Conservation (phyloP, 2,329 filamentous ascomycete species). For the Stemphylium beticola region DNA sequence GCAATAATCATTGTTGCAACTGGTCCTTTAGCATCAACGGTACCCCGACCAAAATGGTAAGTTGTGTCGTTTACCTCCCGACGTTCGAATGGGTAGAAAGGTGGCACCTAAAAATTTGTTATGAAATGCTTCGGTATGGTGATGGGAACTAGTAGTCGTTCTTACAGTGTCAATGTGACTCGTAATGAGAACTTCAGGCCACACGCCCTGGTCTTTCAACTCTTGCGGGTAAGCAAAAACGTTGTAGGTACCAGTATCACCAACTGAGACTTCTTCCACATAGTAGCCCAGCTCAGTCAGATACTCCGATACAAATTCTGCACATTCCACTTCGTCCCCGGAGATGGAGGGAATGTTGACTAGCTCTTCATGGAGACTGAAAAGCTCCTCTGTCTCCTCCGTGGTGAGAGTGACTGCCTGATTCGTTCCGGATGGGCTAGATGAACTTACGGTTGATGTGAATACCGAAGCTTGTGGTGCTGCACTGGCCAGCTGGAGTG, state of each 20-base stretch:
- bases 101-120: constrained; percentile 50
- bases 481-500: not conserved
- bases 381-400: constrained; percentile 30
- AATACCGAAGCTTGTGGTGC: constrained; percentile 12
- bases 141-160: not conserved
- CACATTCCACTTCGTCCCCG: constrained; percentile 70
- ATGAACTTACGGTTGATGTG: constrained; percentile 7
- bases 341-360: constrained; percentile 38
- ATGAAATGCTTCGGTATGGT: not conserved
- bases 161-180: constrained; percentile 77
- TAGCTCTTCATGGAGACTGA: constrained; percentile 29
- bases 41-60: constrained; percentile 67
- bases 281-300: constrained; percentile 59
- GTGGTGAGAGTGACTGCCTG: constrained; percentile 10
- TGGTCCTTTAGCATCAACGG: constrained; percentile 63
- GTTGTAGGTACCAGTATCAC: constrained; percentile 66
- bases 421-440: constrained; percentile 1
- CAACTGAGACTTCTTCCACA: constrained; percentile 56
- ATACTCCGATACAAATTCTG: constrained; percentile 70
- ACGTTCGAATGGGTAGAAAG: constrained; percentile 69
- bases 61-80: constrained; percentile 59
- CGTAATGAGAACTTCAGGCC: constrained; percentile 67
- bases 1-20: constrained; percentile 76
- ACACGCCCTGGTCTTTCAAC: constrained; percentile 46
- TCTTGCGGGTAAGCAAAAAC: constrained; percentile 67